A percentile compares a stretch with the other conserved stretches of the same genome.
phyloP scores from a whole-genome alignment of 805 yeast species.

The Nakazawaea siamensis region DNA sequence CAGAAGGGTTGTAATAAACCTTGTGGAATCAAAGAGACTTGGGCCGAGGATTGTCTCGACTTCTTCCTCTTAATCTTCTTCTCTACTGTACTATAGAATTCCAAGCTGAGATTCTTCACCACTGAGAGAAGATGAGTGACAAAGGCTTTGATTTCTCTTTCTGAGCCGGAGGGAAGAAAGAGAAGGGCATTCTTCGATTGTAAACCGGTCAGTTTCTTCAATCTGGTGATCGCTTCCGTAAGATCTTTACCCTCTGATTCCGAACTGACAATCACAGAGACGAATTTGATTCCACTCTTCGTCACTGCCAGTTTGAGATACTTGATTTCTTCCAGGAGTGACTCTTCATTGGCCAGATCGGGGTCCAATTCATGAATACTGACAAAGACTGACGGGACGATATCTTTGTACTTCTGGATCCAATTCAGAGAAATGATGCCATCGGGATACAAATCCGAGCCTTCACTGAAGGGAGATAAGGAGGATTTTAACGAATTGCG shows the following conservation, averaged over 20 bases:
- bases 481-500: conserved; percentile 14
- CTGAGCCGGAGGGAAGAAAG: conserved; percentile 30
- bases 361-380: conserved; percentile 32
- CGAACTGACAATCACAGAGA: conserved; percentile 26
- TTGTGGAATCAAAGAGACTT: conserved; percentile 2
- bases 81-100: conserved; percentile 33
- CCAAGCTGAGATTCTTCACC: conserved; percentile 31
- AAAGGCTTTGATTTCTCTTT: conserved; percentile 30
- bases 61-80: conserved; percentile 32
- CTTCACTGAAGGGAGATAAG: conserved; percentile 37
- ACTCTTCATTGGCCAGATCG: conserved; percentile 23
- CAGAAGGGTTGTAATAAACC: conserved; percentile 23
- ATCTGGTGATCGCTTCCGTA: conserved; percentile 23
- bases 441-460: conserved; percentile 29
- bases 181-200: conserved; percentile 36
- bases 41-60: conserved; percentile 14
- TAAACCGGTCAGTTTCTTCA: conserved; percentile 34
- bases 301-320: conserved; percentile 23
- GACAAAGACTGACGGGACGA: conserved; percentile 39
- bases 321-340: conserved; percentile 28
- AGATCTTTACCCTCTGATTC: conserved; percentile 24
- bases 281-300: conserved; percentile 22
- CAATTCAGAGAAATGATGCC: conserved; percentile 38
- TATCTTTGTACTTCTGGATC: conserved; percentile 42
- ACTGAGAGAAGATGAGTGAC: conserved; percentile 26